phyloP scores from a whole-genome alignment of 768 basidiomycete species.

The Boletus patriciae region DNA sequence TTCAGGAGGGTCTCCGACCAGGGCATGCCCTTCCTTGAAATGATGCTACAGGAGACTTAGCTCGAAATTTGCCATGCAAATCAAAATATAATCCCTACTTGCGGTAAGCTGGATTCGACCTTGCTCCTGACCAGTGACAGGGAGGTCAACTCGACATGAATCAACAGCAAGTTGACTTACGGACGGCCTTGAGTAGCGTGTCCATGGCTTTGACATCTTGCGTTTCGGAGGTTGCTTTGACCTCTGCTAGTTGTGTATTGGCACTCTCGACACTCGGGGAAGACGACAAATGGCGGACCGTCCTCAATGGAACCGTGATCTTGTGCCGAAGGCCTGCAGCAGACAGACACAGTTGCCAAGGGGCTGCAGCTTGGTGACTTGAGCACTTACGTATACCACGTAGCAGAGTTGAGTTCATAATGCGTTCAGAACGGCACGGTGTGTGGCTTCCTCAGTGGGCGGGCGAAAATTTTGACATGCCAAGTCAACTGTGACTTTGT shows the following conservation, averaged over 20 bases:
- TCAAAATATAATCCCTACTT: slow-evolving; percentile 37
- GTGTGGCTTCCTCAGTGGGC: no score
- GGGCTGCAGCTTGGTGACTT: not conserved
- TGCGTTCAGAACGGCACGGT: no score
- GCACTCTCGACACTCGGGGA: not conserved
- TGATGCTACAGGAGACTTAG: slow-evolving; percentile 40
- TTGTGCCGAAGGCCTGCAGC: not conserved
- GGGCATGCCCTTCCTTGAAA: slow-evolving; percentile 52
- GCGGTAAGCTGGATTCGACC: slow-evolving; percentile 53
- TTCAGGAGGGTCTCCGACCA: slow-evolving; percentile 63
- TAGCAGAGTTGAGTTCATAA: slow-evolving; percentile 31
- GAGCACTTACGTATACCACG: not conserved
- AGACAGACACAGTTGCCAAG: not conserved
- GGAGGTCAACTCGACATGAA: not conserved
- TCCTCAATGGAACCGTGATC: not conserved
- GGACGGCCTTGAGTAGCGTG: slow-evolving; percentile 50
- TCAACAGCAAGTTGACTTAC: slow-evolving; percentile 41
- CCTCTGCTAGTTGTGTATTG: slow-evolving; percentile 10
- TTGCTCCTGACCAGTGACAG: slow-evolving; percentile 45
- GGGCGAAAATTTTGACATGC: no score
- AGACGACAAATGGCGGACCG: slow-evolving; percentile 1
- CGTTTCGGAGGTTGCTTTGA: slow-evolving; percentile 45
- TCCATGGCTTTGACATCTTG: slow-evolving; percentile 62
- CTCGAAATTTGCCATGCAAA: not conserved
- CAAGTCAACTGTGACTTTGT: no score